Evolutionary conservation across 441 rosid species (phyloP).

Genomic region (Populus trichocarpa): DNA sequence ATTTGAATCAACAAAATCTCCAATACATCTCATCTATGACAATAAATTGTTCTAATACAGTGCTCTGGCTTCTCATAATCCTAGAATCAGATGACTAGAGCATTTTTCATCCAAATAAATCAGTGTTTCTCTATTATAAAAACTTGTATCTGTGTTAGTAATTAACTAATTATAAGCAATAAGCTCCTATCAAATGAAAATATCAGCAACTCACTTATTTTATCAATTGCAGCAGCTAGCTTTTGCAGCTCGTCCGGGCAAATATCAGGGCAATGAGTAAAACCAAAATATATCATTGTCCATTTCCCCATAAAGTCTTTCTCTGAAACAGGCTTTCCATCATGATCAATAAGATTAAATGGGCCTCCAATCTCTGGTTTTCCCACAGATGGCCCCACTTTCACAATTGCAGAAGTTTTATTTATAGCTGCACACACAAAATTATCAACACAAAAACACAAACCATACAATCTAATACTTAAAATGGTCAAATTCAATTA

Average conservation of each 20-base stretch:
- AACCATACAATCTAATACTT: neutral
- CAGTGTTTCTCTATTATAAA: neutral
- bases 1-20: neutral
- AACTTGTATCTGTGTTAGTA: neutral
- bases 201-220: constrained; percentile 64
- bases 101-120: neutral
- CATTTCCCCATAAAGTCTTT: constrained; percentile 82
- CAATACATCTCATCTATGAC: neutral
- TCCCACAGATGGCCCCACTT: constrained; percentile 90
- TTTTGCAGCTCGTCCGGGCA: constrained; percentile 93
- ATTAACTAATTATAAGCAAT: neutral
- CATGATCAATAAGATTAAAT: constrained; percentile 75
- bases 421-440: constrained; percentile 55
- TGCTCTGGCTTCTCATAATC: neutral
- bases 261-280: constrained; percentile 97
- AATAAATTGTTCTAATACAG: neutral
- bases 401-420: constrained; percentile 63
- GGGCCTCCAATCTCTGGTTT: constrained; percentile 96
- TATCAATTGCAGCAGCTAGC: constrained; percentile 78
- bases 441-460: neutral
- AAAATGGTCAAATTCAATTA: neutral
- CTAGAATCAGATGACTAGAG: neutral
- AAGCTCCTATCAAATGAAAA: neutral
- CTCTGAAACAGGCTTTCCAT: constrained; percentile 76
- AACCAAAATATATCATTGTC: constrained; percentile 87